phyloP scores from a whole-genome alignment of 140 eudicot species.

The Ambrosia hybrid region DNA sequence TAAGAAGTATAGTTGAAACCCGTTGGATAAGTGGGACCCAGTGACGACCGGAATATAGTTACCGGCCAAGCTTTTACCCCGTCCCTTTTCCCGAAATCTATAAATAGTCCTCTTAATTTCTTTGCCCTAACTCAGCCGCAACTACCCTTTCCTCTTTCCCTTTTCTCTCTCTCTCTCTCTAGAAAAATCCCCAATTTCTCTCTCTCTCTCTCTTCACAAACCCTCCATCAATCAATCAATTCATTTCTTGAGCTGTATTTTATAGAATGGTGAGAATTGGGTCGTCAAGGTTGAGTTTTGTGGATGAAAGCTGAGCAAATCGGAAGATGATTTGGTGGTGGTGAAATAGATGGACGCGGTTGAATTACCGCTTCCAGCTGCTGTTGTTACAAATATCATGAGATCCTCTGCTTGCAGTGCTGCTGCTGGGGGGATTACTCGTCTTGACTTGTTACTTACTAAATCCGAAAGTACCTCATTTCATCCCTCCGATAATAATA shows the following conservation, averaged over 20 bases:
- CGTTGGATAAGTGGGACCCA: constrained; percentile 37
- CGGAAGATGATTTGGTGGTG: constrained; percentile 19
- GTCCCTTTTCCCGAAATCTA: constrained; percentile 86
- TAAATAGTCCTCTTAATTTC: constrained; percentile 67
- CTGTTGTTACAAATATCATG: constrained; percentile 56
- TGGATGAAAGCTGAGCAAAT: constrained; percentile 21
- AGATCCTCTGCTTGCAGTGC: constrained; percentile 77
- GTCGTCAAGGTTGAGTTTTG: constrained; percentile 18
- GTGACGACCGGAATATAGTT: constrained; percentile 49
- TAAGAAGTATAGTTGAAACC: too few species aligned
- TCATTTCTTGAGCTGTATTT: background rate
- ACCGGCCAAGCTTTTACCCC: constrained; percentile 34
- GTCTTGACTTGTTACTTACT: constrained; percentile 37
- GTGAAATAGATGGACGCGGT: constrained; percentile 54
- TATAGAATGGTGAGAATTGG: constrained; percentile 29
- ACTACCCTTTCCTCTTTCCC: constrained; percentile 26
- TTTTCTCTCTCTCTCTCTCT: constrained; percentile 22
- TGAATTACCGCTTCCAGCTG: constrained; percentile 45
- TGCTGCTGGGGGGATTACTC: constrained; percentile 41
- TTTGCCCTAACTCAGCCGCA: constrained; percentile 65
- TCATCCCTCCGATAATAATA: constrained; percentile 2
- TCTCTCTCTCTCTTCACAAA: background rate
- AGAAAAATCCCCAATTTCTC: constrained; percentile 29
- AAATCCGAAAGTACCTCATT: constrained; percentile 41
- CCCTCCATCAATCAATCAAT: background rate